These are phyloP conservation scores for Tetrastigma voinierianum DNA, from an alignment of 164 flowering plant genomes.

Conservation along the genomic window DNA sequence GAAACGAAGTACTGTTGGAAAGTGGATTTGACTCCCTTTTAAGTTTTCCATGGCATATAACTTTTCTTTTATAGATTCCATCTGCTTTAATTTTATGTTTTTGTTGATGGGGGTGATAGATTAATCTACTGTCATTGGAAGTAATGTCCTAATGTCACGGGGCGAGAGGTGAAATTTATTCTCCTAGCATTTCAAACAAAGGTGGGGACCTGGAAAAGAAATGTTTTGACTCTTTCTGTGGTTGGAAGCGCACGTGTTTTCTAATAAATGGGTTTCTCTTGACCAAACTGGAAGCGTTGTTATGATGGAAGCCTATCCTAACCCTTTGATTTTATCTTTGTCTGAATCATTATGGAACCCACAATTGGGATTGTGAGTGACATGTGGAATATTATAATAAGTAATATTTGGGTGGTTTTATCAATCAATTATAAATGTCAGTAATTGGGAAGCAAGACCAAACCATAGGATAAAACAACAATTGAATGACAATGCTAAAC, in stretches of 20 bases:
- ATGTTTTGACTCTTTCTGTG: slow-evolving; percentile 5
- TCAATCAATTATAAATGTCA: too few relatives aligned
- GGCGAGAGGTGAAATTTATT: neutral
- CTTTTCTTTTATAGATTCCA: slow-evolving; percentile 1
- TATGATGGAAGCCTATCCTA: slow-evolving; percentile 1
- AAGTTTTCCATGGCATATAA: neutral
- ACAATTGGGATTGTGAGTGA: too few relatives aligned
- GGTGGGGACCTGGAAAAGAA: slow-evolving; percentile 13
- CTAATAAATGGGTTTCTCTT: slow-evolving; percentile 10
- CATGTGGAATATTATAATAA: too few relatives aligned
- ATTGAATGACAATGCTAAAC: too few relatives aligned
- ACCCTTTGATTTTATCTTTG: neutral
- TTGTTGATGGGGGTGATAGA: neutral
- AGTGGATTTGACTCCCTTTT: slow-evolving; percentile 17
- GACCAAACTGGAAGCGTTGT: slow-evolving; percentile 14
- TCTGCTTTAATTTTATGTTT: slow-evolving; percentile 5
- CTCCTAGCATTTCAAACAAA: slow-evolving; percentile 8
- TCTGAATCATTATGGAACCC: too few relatives aligned
- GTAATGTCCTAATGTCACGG: too few relatives aligned
- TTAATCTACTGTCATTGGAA: slow-evolving; percentile 4
- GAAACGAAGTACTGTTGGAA: slow-evolving; percentile 14
- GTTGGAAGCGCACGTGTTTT: neutral
- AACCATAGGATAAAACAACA: too few relatives aligned
- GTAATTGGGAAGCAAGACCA: too few relatives aligned
- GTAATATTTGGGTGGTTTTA: too few relatives aligned